Conservation (phyloP, 108 stramenopile species). For the Pseudonitzschia multiseries region DNA sequence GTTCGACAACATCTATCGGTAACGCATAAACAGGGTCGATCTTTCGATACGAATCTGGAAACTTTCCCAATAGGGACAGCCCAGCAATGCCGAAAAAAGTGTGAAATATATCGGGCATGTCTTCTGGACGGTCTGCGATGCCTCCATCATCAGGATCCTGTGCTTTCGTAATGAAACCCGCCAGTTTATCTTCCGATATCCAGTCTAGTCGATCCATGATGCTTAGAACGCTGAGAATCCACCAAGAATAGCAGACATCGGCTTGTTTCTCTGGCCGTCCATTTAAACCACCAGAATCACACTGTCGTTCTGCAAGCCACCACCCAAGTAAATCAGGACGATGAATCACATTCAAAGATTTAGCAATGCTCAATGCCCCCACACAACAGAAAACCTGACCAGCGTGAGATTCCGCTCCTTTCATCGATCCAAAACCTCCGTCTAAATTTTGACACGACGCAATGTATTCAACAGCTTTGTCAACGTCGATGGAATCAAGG, state of each 20-base stretch:
- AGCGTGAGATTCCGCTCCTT: conserved; percentile 96
- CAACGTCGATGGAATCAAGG: conserved; percentile 63
- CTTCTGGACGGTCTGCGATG: conserved; percentile 94
- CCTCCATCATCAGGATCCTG: conserved; percentile 99
- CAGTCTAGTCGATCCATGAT: conserved; percentile 93
- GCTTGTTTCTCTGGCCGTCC: conserved; percentile 99
- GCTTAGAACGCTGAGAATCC: conserved; percentile 91
- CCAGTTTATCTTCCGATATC: conserved; percentile 81
- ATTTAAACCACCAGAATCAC: conserved; percentile 96
- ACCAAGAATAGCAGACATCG: conserved; percentile 99
- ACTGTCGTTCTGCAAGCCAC: conserved; percentile 99
- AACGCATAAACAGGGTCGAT: conserved; percentile 90
- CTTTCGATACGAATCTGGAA: conserved; percentile 52
- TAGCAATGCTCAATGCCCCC: conserved; percentile 93
- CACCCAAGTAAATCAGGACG: conserved; percentile 88
- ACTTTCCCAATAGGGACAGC: conserved; percentile 80
- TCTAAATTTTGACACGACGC: conserved; percentile 91
- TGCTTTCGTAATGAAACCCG: conserved; percentile 90
- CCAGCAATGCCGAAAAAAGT: conserved; percentile 98
- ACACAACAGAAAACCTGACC: conserved; percentile 98
- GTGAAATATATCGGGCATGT: conserved; percentile 97
- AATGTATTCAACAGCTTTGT: conserved; percentile 76
- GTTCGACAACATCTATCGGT: conserved; percentile 72
- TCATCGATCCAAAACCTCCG: conserved; percentile 95
- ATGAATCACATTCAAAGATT: conserved; percentile 57